Evolutionary conservation across 257 asterid species (phyloP).

Genomic region (Solanum tarapatanum): DNA sequence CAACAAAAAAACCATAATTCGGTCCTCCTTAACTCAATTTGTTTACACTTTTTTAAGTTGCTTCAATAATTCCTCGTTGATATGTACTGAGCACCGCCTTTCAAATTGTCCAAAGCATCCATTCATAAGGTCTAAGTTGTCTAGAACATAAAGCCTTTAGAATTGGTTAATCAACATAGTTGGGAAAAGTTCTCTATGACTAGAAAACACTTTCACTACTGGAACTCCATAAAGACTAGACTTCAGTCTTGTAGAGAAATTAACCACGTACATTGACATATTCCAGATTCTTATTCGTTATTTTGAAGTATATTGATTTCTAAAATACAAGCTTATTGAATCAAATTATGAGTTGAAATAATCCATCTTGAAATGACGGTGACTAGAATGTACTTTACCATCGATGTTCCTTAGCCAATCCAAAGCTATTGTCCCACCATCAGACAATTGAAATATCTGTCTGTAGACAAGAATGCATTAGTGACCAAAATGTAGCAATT

Average conservation of each 20-base stretch:
- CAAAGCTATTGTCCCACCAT: conserved; percentile 81
- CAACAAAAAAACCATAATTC: not conserved
- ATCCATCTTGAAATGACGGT: not conserved
- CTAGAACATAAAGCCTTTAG: not conserved
- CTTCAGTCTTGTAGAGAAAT: not conserved
- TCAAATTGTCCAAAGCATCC: not conserved
- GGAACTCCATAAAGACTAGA: not conserved
- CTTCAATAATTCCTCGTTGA: not conserved
- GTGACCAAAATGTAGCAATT: not conserved
- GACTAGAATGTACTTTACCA: conserved; percentile 23
- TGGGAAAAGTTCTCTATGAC: not conserved
- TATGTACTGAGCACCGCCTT: not conserved
- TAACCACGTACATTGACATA: not conserved
- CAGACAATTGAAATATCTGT: conserved; percentile 51
- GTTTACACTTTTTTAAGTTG: not conserved
- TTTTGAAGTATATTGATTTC: not conserved
- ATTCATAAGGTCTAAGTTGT: not conserved
- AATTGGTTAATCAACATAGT: not conserved
- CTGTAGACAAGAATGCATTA: conserved; percentile 30
- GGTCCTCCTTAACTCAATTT: not conserved
- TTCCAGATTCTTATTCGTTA: not conserved
- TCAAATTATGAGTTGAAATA: not conserved
- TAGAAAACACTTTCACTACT: not conserved
- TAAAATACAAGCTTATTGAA: not conserved
- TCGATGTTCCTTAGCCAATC: conserved; percentile 59